Base-by-base conservation (phyloP, 2,329 filamentous ascomycete species). In the Exutisphaerella laricina region DNA sequence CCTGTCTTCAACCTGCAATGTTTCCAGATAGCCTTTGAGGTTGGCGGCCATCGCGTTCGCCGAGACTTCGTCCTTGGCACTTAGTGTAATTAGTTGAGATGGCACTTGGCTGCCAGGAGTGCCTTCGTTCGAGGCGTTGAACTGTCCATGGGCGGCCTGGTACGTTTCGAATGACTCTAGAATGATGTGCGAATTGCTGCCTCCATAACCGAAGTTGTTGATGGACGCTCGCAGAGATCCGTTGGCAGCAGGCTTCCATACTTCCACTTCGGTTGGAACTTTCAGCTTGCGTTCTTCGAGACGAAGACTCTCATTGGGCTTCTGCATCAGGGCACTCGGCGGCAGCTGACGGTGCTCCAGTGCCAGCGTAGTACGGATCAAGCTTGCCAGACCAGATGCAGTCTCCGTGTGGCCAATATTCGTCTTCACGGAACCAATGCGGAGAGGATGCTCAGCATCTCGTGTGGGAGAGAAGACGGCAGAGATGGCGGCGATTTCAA, bases 361-460 rank as follows among this genome's bases (percentile, higher is more conserved):
- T 14, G 53, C 51, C 17, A 59, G 18, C 3, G 58, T 45, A 4
- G 50, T 45, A 39, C 62, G 63, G 8, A 63, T 38, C 8, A 57
- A 5, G 10, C 49, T 47, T 13, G 49, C 48, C 18, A 60, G 34
- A 10, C 57, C 57, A 36, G 49, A 45, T 16, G 45, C 47, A 12
- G 47, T 50, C 32, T 58, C 55, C 6, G 50, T 31, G 43, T 58
- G 55, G 10, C 55, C 51, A 13, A 59, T 46, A 14, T 57, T 51
- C 10, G 57, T 51, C 33, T 60, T 60, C 25, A 58, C 47, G 4
- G 55, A 56, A 3, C 58, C 57, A n/a, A n/a, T n/a, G n/a, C n/a
- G n/a, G n/a, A n/a, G n/a, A n/a, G n/a, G n/a, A n/a, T n/a, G n/a
- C n/a, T n/a, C n/a, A n/a, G n/a, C n/a, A n/a, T n/a, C n/a, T n/a